Percentiles rank a stretch among this genome's conserved stretches.
Evolutionary conservation across 2,329 filamentous ascomycete genomes (phyloP).

Genomic region (Xylariales sp.): DNA sequence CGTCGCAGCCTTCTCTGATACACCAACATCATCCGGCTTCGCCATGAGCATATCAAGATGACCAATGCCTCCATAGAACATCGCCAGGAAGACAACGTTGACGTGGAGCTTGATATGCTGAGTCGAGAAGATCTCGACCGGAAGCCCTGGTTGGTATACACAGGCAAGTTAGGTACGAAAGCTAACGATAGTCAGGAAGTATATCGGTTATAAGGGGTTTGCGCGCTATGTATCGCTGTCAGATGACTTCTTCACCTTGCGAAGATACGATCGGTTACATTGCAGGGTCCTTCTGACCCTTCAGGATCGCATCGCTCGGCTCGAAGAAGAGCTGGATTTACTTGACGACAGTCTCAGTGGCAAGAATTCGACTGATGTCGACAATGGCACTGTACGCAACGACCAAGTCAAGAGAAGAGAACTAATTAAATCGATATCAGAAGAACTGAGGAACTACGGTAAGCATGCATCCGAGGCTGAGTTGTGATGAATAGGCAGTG

Average conservation of each 20-base stretch:
- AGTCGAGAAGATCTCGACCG: neutral
- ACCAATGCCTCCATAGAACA: too few relatives aligned
- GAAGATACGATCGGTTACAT: neutral
- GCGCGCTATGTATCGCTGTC: neutral
- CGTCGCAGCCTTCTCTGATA: too few relatives aligned
- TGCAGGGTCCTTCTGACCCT: neutral
- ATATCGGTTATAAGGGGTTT: conserved; percentile 1
- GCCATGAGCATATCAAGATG: too few relatives aligned
- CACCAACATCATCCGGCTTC: too few relatives aligned
- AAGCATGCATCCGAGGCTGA: neutral
- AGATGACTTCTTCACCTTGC: conserved; percentile 1
- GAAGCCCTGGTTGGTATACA: neutral
- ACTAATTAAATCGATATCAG: neutral
- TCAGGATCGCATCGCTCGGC: neutral
- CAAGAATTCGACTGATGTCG: neutral
- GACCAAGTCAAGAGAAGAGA: neutral
- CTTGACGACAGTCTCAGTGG: neutral
- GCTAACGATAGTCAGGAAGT: too few relatives aligned
- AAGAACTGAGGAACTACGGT: neutral
- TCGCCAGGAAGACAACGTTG: too few relatives aligned
- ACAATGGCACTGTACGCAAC: neutral
- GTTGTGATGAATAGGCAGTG: neutral
- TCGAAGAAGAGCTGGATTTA: neutral
- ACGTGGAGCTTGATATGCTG: neutral
- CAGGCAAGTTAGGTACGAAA: too few relatives aligned